Base-by-base conservation (phyloP, 306 rosid genomes). In the Medicago arabica region DNA sequence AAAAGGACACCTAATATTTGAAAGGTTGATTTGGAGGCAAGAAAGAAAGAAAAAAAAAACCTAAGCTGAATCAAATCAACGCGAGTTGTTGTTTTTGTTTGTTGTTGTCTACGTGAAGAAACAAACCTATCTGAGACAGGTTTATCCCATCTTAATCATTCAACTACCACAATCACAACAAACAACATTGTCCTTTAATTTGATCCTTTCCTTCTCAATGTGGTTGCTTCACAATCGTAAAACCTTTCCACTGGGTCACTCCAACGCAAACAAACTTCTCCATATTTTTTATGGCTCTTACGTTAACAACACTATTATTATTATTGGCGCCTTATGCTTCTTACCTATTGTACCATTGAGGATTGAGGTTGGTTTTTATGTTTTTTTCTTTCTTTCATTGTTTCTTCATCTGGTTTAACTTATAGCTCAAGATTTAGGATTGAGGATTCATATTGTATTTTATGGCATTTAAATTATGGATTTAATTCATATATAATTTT, bases 361-460 rank as follows among this genome's bases (percentile, higher is more conserved):
- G 70, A 74, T 81, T 72, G 61, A 74, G 83, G 76, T 79, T 68
- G 72, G 51, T 23, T 65, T 83, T 8, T 49, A 1, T 47, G 21
- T 39, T 60, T 61, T 69, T 0, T 60, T 19, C n/a, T 46, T 21
- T 46, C 23, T 31, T 28, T 18, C 25, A 47, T 47, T 10, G 59
- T 55, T 69, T 71, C 75, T 78, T 65, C 72, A 73, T 50, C 64
- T 43, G 15, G 47, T 63, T 63, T 66, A 41, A 10, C 71, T 67
- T 67, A 63, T 63, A 63, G 23, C 21, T n/a, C 46, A 63, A 36
- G 47, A 63, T 63, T 10, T 63, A 63, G 53, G 10, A 17, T 65
- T 16, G 50, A 54, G 50, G 62, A 23, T 7, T 51, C 17, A 23
- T 36, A 36, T 74, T 74, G 25, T 75, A 19, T 6, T 13, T 18